A percentile compares a stretch with the other conserved stretches of the same genome.
Evolutionary conservation across 306 rosid genomes (phyloP).

Genomic region (Carpinus viminea): DNA sequence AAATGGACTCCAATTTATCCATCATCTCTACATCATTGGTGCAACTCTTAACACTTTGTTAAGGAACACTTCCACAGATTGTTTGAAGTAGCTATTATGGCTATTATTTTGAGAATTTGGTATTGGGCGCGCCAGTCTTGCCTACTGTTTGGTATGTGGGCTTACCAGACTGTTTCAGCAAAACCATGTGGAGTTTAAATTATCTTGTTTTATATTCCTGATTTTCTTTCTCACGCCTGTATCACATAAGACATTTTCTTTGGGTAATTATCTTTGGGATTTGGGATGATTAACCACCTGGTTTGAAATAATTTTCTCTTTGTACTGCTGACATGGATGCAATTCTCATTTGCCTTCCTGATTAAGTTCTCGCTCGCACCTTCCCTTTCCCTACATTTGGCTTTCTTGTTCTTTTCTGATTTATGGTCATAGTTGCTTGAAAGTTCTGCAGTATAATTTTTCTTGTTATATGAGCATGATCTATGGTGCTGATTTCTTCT

Average conservation of each 20-base stretch:
- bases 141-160: no score
- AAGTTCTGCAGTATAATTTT: constrained; percentile 14
- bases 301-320: no score
- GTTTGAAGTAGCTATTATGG: background rate
- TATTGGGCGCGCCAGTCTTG: background rate
- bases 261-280: background rate
- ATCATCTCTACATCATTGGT: constrained; percentile 42
- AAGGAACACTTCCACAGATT: background rate
- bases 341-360: background rate
- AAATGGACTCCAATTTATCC: constrained; percentile 42
- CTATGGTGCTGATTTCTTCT: constrained; percentile 18
- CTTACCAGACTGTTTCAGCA: background rate
- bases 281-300: background rate
- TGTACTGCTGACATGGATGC: no score
- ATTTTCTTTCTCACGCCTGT: background rate
- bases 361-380: background rate
- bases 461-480: background rate
- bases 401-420: background rate
- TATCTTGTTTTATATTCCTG: background rate
- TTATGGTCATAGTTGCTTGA: background rate
- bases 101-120: background rate
- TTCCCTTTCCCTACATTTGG: background rate
- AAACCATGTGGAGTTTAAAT: background rate
- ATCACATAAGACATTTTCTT: background rate
- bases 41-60: background rate